Conservation (phyloP, 768 basidiomycete genomes). For the Leccinum olivaceopallidum region DNA sequence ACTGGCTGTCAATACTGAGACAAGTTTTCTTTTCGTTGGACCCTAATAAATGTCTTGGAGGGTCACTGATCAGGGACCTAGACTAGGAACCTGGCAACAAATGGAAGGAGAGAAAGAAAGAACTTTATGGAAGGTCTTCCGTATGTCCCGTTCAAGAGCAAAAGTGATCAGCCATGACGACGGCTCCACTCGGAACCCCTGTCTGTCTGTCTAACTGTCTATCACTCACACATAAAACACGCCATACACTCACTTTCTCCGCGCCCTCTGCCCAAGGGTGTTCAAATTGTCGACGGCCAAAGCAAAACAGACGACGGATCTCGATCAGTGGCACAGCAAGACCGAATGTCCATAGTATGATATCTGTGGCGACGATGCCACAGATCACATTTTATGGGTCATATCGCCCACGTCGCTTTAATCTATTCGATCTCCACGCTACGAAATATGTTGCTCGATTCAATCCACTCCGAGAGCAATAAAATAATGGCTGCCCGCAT, state of each 20-base stretch:
- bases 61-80: not conserved
- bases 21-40: not conserved
- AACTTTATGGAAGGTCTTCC: not conserved
- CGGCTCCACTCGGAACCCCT: not conserved
- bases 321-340: not conserved
- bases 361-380: not conserved
- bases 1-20: not conserved
- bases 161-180: too few relatives aligned
- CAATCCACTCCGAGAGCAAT: too few relatives aligned
- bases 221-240: not conserved
- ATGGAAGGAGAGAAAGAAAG: not conserved
- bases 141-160: too few relatives aligned
- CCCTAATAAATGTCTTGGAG: too few relatives aligned
- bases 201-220: not conserved
- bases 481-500: too few relatives aligned
- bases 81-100: not conserved
- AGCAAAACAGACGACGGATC: not conserved
- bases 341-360: not conserved
- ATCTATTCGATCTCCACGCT: too few relatives aligned
- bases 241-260: not conserved
- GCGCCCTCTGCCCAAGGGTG: not conserved
- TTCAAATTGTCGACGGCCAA: not conserved
- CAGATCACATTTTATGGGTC: not conserved
- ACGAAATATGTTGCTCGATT: too few relatives aligned
- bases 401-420: not conserved